phyloP scores from a whole-genome alignment of 1,284 basidiomycete genomes.

The Porogramme epimiltina region DNA sequence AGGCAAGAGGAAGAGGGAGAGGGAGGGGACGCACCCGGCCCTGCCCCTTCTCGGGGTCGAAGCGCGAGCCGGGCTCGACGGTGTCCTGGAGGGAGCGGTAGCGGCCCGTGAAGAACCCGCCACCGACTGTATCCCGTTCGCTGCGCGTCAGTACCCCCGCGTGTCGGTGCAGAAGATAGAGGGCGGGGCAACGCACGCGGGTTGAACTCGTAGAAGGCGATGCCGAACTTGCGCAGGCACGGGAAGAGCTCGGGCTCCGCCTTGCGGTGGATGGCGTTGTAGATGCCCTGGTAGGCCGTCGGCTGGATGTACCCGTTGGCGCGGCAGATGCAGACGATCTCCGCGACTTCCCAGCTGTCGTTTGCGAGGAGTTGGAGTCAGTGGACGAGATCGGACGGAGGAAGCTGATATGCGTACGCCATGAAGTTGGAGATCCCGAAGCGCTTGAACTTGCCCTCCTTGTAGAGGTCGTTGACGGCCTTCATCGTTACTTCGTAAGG shows the following conservation, averaged over 20 bases:
- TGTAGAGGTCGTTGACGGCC: constrained; percentile 50
- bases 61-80: constrained; percentile 40
- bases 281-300: constrained; percentile 69
- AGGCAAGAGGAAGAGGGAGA: neutral
- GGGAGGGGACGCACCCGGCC: constrained; percentile 26
- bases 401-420: constrained; percentile 32
- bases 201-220: constrained; percentile 63
- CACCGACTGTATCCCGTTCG: constrained; percentile 29
- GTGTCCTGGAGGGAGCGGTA: constrained; percentile 32
- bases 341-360: constrained; percentile 60
- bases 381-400: too few relatives aligned
- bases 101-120: constrained; percentile 41
- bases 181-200: constrained; percentile 34
- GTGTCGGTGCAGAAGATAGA: constrained; percentile 6
- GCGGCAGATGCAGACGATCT: constrained; percentile 60
- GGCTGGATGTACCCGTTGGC: constrained; percentile 61
- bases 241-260: constrained; percentile 65
- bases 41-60: constrained; percentile 37
- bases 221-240: constrained; percentile 62
- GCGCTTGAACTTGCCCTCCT: constrained; percentile 44
- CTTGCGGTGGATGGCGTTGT: constrained; percentile 52
- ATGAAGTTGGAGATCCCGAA: constrained; percentile 58
- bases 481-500: constrained; percentile 50
- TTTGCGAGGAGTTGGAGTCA: too few relatives aligned
- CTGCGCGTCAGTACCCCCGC: too few relatives aligned